Conservation (phyloP, 1,284 basidiomycete genomes). For the Sanghuangporus baumii region DNA sequence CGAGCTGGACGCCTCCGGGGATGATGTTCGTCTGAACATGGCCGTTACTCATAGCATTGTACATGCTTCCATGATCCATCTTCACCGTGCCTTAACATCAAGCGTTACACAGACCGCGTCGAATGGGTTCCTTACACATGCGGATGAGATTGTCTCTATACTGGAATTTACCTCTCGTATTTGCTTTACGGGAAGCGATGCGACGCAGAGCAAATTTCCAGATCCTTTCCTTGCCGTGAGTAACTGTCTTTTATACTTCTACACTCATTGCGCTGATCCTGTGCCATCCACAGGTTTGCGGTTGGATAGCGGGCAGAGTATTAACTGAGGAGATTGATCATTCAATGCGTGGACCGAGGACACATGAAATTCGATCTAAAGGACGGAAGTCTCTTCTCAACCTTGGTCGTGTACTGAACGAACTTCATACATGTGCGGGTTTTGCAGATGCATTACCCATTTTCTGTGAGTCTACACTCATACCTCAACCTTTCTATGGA, state of each 20-base stretch:
- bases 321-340: constrained; percentile 23
- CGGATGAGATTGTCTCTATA: constrained; percentile 5
- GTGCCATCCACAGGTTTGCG: constrained; percentile 22
- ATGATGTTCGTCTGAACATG: constrained; percentile 20
- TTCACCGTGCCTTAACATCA: constrained; percentile 29
- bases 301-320: constrained; percentile 23
- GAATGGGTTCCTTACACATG: constrained; percentile 27
- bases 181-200: constrained; percentile 1
- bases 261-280: no score
- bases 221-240: constrained; percentile 27
- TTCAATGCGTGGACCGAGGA: neutral
- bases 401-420: constrained; percentile 17
- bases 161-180: constrained; percentile 19
- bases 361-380: constrained; percentile 8
- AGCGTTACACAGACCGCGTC: constrained; percentile 21
- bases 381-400: constrained; percentile 9
- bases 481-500: neutral
- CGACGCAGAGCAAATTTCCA: constrained; percentile 17
- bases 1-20: constrained; percentile 9
- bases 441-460: constrained; percentile 17
- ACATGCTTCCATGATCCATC: constrained; percentile 29
- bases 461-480: constrained; percentile 15
- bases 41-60: constrained; percentile 29
- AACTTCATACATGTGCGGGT: constrained; percentile 10
- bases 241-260: neutral